phyloP scores from a whole-genome alignment of 495 filamentous ascomycete species.

The Xylaria sp. region DNA sequence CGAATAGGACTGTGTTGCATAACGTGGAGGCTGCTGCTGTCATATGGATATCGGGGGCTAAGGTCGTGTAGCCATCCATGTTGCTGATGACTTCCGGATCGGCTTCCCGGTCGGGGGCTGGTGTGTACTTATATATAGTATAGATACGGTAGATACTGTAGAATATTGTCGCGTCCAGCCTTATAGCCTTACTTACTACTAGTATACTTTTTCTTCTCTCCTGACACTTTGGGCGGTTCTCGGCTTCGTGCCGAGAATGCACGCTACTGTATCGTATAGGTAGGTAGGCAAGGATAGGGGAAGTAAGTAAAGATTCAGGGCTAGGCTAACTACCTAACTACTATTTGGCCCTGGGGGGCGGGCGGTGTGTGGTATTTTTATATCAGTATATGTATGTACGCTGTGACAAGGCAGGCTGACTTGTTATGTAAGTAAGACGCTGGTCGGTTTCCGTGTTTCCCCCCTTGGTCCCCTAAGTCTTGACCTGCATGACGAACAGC shows the following conservation, averaged over 20 bases:
- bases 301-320: background rate
- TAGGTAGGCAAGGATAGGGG: background rate
- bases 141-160: no score
- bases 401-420: background rate
- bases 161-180: no score
- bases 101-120: background rate
- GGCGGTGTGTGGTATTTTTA: background rate
- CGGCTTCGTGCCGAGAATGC: background rate
- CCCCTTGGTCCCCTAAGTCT: background rate
- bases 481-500: conserved; percentile 2
- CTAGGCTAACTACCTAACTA: no score
- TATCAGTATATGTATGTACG: background rate
- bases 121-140: background rate
- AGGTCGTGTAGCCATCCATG: conserved; percentile 3
- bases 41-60: background rate
- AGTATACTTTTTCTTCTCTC: background rate
- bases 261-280: background rate
- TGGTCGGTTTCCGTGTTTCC: background rate
- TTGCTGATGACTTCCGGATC: background rate
- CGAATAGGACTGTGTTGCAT: background rate
- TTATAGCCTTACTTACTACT: background rate
- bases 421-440: background rate
- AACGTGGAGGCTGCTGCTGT: background rate
- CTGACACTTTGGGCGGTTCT: background rate
- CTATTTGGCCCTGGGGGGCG: background rate